Conservation (phyloP, 768 basidiomycete genomes). For the Xerocomus brunneocitrinus region DNA sequence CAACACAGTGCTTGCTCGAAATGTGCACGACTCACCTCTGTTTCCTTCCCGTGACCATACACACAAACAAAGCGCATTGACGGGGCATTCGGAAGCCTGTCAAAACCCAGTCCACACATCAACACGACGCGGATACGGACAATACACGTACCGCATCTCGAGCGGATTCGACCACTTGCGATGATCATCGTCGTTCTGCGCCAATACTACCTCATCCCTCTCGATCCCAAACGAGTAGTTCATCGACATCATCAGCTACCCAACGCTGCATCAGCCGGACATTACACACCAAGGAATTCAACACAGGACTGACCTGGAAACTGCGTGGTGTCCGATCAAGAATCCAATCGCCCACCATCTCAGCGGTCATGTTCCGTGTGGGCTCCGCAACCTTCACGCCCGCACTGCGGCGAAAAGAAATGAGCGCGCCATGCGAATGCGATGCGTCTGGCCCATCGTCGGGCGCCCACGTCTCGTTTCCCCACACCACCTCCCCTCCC, state of each 20-base stretch:
- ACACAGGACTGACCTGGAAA: slow-evolving; percentile 58
- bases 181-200: slow-evolving; percentile 64
- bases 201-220: slow-evolving; percentile 58
- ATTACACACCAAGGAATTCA: background rate
- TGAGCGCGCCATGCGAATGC: slow-evolving; percentile 75
- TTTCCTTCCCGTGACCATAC: slow-evolving; percentile 95
- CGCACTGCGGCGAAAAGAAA: slow-evolving; percentile 60
- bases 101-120: background rate
- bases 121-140: background rate
- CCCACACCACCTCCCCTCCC: slow-evolving; percentile 87
- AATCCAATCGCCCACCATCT: slow-evolving; percentile 73
- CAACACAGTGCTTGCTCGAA: background rate
- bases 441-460: slow-evolving; percentile 58
- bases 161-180: slow-evolving; percentile 92
- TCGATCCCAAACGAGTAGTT: slow-evolving; percentile 94
- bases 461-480: slow-evolving; percentile 66
- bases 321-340: slow-evolving; percentile 72
- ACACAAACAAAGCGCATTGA: slow-evolving; percentile 90
- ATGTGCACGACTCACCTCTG: slow-evolving; percentile 53
- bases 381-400: slow-evolving; percentile 13
- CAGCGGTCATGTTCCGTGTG: slow-evolving; percentile 68
- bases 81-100: slow-evolving; percentile 81
- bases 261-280: background rate
- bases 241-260: slow-evolving; percentile 35
- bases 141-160: slow-evolving; percentile 54